Conservation (phyloP, 2,329 filamentous ascomycete genomes). For the Hypomyces rosellus region DNA sequence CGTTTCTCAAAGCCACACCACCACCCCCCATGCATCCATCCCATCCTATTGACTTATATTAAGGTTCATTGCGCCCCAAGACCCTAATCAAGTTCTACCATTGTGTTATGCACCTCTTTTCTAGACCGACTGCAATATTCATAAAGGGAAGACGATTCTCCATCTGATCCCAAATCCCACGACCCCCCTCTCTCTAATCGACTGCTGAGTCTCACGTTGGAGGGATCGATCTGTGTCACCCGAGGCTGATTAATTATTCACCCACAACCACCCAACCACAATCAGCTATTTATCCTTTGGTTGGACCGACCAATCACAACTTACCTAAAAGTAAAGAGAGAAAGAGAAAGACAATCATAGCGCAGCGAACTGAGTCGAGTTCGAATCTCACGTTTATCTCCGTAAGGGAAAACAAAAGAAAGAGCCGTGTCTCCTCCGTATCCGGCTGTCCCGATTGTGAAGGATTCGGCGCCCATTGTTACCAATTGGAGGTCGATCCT, state of each 20-base stretch:
- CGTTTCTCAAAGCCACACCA: conserved; percentile 5
- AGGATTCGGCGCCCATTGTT: conserved; percentile 1
- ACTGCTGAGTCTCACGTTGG: neutral
- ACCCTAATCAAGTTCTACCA: neutral
- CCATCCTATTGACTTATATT: conserved; percentile 12
- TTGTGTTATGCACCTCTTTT: neutral
- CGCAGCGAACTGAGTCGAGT: neutral
- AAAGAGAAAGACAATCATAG: no score
- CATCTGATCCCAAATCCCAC: neutral
- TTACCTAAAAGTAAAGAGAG: no score
- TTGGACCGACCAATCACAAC: no score
- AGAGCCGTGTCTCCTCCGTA: neutral
- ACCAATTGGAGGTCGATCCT: conserved; percentile 7
- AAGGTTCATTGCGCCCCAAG: conserved; percentile 11
- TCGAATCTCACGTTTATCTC: neutral
- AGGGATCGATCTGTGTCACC: neutral
- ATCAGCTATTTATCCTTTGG: neutral
- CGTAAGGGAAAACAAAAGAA: neutral
- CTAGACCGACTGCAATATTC: neutral
- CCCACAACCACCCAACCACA: neutral
- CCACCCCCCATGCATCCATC: conserved; percentile 1
- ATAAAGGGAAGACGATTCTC: no score
- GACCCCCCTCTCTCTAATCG: neutral
- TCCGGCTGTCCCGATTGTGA: conserved; percentile 8
- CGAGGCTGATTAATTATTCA: neutral